Percentiles rank a stretch among this genome's conserved stretches.
phyloP scores from a whole-genome alignment of 768 basidiomycete species.

The Suillus decipiens region DNA sequence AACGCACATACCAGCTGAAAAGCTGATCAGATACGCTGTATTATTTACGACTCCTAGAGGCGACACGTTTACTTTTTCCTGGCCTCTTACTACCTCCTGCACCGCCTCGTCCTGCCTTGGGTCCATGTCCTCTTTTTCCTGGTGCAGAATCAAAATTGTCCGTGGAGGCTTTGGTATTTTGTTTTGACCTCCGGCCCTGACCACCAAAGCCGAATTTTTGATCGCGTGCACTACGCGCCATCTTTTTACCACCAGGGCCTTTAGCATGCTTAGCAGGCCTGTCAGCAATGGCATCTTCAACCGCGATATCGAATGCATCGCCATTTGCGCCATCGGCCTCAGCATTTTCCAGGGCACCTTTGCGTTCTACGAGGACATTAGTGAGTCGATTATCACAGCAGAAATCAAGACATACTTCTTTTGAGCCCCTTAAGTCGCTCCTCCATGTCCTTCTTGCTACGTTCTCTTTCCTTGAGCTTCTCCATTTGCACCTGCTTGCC shows the following conservation, averaged over 20 bases:
- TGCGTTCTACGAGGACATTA: constrained; percentile 61
- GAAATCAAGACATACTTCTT: constrained; percentile 62
- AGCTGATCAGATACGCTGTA: constrained; percentile 6
- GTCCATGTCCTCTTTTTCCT: constrained; percentile 31
- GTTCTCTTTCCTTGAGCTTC: constrained; percentile 88
- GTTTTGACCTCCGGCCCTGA: constrained; percentile 67
- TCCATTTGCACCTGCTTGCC: constrained; percentile 97
- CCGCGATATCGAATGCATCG: constrained; percentile 81
- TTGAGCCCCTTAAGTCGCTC: constrained; percentile 86
- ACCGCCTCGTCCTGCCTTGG: constrained; percentile 32
- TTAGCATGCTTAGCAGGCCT: constrained; percentile 60
- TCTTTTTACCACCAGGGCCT: constrained; percentile 29
- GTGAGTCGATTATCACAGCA: not conserved
- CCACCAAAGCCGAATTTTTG: constrained; percentile 84
- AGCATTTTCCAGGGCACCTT: constrained; percentile 73
- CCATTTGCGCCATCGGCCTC: constrained; percentile 52
- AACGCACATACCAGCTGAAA: constrained; percentile 1
- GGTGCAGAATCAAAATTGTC: constrained; percentile 62
- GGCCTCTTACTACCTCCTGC: constrained; percentile 47
- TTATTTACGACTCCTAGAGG: constrained; percentile 39
- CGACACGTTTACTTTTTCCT: constrained; percentile 59
- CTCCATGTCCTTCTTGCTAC: constrained; percentile 89
- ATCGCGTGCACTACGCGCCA: constrained; percentile 67
- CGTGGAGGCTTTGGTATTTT: constrained; percentile 80
- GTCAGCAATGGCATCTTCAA: constrained; percentile 86